Conservation (phyloP, 768 basidiomycete genomes). For the Hypholoma sublateritium region DNA sequence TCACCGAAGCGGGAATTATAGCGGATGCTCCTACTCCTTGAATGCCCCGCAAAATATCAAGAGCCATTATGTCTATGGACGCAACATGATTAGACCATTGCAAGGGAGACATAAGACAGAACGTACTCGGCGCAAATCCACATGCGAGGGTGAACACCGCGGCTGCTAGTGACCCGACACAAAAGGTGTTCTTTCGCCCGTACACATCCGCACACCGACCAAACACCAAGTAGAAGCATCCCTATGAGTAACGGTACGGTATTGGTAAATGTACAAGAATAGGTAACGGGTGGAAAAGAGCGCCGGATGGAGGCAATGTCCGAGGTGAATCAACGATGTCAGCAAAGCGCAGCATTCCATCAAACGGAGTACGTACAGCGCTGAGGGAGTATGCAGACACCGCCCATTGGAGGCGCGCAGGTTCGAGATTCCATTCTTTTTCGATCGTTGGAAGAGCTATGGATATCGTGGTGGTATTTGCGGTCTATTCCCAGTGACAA, state of each 20-base stretch:
- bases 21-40: constrained; percentile 82
- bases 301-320: background rate
- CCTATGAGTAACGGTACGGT: background rate
- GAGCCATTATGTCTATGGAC: constrained; percentile 47
- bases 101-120: background rate
- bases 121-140: constrained; percentile 3
- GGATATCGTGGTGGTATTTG: constrained; percentile 3
- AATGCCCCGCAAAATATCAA: constrained; percentile 72
- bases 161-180: background rate
- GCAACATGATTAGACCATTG: background rate
- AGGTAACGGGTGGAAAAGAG: no score
- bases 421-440: background rate
- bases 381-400: constrained; percentile 5
- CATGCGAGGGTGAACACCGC: constrained; percentile 4
- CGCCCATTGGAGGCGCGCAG: background rate
- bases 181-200: constrained; percentile 2
- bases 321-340: background rate
- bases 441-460: background rate
- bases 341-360: background rate
- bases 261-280: no score
- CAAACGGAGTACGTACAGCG: background rate
- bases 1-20: constrained; percentile 67
- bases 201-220: constrained; percentile 7
- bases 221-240: constrained; percentile 2
- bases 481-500: background rate